A percentile compares a stretch with the other conserved stretches of the same genome.
Conservation (phyloP, 108 stramenopile species). For the Skeletonema tropicum region DNA sequence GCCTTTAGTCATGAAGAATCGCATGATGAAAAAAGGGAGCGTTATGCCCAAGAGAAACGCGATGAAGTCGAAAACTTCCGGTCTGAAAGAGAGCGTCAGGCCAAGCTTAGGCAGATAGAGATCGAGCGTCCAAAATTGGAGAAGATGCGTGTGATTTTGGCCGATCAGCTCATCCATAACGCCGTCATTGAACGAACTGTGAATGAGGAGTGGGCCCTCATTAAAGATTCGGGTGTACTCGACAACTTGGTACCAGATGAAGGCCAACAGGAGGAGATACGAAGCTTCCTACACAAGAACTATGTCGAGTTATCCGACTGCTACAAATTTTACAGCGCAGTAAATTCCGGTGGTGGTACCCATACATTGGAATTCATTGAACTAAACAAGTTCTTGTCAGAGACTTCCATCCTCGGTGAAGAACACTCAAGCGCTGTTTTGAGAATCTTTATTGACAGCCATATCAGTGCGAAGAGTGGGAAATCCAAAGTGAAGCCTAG, state of each 20-base stretch:
- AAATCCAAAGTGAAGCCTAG: conserved; percentile 9
- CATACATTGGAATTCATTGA: conserved; percentile 38
- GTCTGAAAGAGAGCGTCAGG: conserved; percentile 1
- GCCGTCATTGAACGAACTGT: conserved; percentile 6
- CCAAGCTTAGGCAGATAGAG: conserved; percentile 1
- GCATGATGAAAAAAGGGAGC: conserved; percentile 6
- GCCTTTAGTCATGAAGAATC: conserved; percentile 17
- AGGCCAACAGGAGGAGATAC: conserved; percentile 17
- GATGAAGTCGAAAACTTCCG: conserved; percentile 9
- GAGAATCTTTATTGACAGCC: conserved; percentile 27
- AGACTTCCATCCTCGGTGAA: conserved; percentile 27
- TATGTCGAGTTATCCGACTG: conserved; percentile 21
- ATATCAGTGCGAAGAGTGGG: conserved; percentile 7
- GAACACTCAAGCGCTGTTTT: conserved; percentile 22
- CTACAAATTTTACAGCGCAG: conserved; percentile 22
- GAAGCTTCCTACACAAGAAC: conserved; percentile 11
- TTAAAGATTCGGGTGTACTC: conserved; percentile 15
- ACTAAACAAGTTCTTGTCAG: conserved; percentile 29
- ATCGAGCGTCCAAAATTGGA: conserved; percentile 16
- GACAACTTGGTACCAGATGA: conserved; percentile 25
- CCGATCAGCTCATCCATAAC: conserved; percentile 11
- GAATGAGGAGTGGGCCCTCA: conserved; percentile 22
- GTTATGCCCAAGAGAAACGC: conserved; percentile 20
- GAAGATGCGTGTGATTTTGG: conserved; percentile 11
- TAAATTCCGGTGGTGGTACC: conserved; percentile 31